Evolutionary conservation across 2,329 filamentous ascomycete species (phyloP), one percentile per base, ranked within the genome.

Genomic region (Didymella pomorum): DNA sequence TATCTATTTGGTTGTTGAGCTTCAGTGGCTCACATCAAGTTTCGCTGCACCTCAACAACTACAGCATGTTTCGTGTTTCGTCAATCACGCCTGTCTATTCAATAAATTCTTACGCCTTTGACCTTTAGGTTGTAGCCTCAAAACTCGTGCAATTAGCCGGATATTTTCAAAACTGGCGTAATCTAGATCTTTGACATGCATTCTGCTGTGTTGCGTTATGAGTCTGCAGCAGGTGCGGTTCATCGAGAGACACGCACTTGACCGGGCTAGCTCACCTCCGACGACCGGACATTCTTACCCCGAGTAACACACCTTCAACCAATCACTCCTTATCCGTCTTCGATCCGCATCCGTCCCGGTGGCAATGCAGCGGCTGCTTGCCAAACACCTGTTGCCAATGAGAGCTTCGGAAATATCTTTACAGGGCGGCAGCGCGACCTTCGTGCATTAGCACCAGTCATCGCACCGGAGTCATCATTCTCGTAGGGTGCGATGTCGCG

Each of bases 401-500:
- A 43, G 42, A n/a, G 37, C 11, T 1, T 28, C 35, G 43, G 48
- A 52, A 48, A 58, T 48, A 45, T 23, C 16, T 31, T 44, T 26
- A n/a, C 44, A 53, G 31, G 47, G 31, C 41, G 16, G 47, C 42
- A 37, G 23, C 29, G 39, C 25, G 25, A 35, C 46, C 10, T 26
- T 10, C 31, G 12, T 46, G 56, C 50, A 54, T 54, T 58, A 58
- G 56, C 41, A 39, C n/a, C 20, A 44, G 12, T 33, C 39, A 44
- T 28, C 12, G 14, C 39, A 35, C 31, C 33, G 16, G 44, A 54
- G 37, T 42, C 49, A 42, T 37, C 20, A 23, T 46, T 46, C 54
- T 53, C 31, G 39, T 20, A n/a, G 41, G 28, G 12, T n/a, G 7
- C 16, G 2, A n/a, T 58, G 45, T 58, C 56, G 39, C 50, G 39